These are phyloP conservation scores for Leucoagaricus sp. DNA, from an alignment of 1,284 basidiomycete species.

Conservation along the genomic window DNA sequence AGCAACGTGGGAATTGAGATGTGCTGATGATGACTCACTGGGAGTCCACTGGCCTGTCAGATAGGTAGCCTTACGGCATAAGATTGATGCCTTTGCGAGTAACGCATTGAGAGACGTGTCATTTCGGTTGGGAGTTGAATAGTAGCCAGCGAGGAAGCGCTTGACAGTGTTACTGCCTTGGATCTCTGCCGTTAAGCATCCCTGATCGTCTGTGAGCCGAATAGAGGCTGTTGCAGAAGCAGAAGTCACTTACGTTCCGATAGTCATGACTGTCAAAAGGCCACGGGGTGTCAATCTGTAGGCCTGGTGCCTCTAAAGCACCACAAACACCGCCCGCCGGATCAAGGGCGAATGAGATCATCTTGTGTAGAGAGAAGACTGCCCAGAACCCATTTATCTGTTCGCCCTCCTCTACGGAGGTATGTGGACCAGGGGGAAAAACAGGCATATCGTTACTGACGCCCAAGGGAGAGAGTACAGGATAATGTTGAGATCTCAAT, in stretches of 20 bases:
- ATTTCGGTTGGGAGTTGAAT: constrained; percentile 22
- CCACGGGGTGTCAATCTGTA: constrained; percentile 59
- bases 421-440: constrained; percentile 31
- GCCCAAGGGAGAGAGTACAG: constrained; percentile 32
- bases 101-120: constrained; percentile 31
- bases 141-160: constrained; percentile 33
- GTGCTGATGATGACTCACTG: constrained; percentile 29
- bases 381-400: constrained; percentile 61
- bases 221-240: constrained; percentile 6
- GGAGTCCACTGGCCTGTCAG: constrained; percentile 42
- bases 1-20: neutral
- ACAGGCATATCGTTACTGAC: constrained; percentile 34
- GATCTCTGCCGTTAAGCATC: constrained; percentile 29
- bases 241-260: constrained; percentile 38
- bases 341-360: constrained; percentile 48
- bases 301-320: constrained; percentile 44
- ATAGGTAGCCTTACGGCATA: constrained; percentile 43
- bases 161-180: constrained; percentile 38
- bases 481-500: constrained; percentile 35
- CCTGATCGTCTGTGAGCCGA: constrained; percentile 24
- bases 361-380: constrained; percentile 52
- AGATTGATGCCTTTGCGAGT: constrained; percentile 39
- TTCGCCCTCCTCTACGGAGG: constrained; percentile 54
- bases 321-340: constrained; percentile 45
- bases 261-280: constrained; percentile 51